Conservation (phyloP, 202 grass and related monocot genomes). For the Digitaria exilis region DNA sequence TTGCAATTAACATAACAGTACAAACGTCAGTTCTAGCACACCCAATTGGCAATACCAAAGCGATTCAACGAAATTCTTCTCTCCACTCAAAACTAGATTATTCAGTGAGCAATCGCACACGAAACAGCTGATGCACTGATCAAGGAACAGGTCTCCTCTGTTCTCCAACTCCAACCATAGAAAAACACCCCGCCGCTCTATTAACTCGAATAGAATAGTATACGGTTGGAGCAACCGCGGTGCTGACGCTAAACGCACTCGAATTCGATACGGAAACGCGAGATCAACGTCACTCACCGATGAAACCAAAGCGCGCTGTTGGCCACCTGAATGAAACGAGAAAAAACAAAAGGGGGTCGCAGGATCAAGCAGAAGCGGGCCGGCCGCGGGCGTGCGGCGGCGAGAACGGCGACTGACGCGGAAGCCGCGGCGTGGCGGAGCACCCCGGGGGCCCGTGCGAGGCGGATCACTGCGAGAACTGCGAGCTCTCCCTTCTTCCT, state of each 20-base stretch:
- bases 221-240: neutral
- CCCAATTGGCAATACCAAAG: neutral
- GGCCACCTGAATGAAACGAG: constrained; percentile 2
- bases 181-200: neutral
- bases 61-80: neutral
- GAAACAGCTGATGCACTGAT: neutral
- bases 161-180: neutral
- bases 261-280: neutral
- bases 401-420: neutral
- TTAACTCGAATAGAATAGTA: neutral
- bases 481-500: neutral
- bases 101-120: neutral
- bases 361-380: constrained; percentile 22
- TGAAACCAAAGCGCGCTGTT: neutral
- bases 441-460: neutral
- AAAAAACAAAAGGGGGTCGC: no score
- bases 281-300: constrained; percentile 20
- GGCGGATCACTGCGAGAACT: constrained; percentile 33
- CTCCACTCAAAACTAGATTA: neutral
- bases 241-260: neutral
- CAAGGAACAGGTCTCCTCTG: neutral
- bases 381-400: neutral
- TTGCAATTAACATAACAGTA: neutral
- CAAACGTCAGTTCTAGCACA: neutral
- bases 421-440: neutral